A percentile compares a stretch with the other conserved stretches of the same genome.
Conservation (phyloP, 345 rosid genomes). For the Eucalyptus marginata region DNA sequence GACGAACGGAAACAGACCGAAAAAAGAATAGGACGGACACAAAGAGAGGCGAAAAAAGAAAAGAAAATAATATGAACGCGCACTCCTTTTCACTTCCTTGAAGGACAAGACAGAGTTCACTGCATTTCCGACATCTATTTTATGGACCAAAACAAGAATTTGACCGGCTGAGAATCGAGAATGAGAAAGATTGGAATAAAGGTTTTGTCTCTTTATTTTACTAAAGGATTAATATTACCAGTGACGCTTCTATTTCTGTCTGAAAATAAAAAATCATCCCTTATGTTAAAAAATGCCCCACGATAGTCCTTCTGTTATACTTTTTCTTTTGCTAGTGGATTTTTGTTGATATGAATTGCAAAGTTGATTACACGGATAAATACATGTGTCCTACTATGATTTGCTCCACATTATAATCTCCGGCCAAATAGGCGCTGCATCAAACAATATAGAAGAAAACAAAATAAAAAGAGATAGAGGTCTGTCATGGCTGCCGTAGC, state of each 20-base stretch:
- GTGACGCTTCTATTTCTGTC: background rate
- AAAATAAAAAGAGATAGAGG: background rate
- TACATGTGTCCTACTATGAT: background rate
- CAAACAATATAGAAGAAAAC: background rate
- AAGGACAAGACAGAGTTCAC: too few relatives aligned
- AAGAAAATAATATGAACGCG: background rate
- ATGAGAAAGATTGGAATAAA: background rate
- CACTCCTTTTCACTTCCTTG: background rate
- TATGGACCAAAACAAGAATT: background rate
- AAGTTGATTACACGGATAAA: background rate
- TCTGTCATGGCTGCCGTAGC: background rate
- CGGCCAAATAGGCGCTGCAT: background rate
- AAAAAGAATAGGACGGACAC: too few relatives aligned
- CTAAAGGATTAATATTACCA: background rate
- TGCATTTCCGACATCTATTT: background rate
- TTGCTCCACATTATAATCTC: background rate
- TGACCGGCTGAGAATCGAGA: background rate
- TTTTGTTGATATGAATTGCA: background rate
- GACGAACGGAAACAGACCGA: background rate
- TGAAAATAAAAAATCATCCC: background rate
- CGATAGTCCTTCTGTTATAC: background rate
- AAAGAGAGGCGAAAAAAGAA: too few relatives aligned
- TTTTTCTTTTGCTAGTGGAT: background rate
- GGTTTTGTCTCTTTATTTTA: background rate
- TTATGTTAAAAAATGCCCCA: background rate